Evolutionary conservation across 148 eudicot genomes (phyloP).

Genomic region (Vaccinium corymbosum): DNA sequence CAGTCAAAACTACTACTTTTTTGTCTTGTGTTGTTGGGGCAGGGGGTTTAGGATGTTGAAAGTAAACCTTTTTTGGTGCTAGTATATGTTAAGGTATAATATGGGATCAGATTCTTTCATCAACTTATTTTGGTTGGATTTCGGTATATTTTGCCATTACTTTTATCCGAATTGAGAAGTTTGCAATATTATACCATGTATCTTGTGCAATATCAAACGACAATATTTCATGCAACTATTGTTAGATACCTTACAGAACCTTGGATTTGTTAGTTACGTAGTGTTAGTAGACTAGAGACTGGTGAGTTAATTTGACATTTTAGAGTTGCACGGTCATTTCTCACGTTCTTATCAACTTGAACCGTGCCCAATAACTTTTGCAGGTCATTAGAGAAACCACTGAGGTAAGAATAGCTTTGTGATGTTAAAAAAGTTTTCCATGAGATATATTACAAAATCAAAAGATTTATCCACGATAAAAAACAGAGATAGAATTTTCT

Average conservation of each 20-base stretch:
- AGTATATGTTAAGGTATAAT: not conserved
- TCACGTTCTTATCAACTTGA: not conserved
- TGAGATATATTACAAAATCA: too few relatives aligned
- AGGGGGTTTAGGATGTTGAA: not conserved
- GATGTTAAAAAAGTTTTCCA: not conserved
- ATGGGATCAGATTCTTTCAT: not conserved
- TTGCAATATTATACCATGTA: not conserved
- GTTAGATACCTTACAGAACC: not conserved
- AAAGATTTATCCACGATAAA: too few relatives aligned
- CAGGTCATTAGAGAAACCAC: not conserved
- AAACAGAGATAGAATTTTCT: too few relatives aligned
- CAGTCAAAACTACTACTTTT: too few relatives aligned
- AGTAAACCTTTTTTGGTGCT: not conserved
- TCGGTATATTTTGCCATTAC: not conserved
- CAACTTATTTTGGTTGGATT: not conserved
- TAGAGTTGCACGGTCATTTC: not conserved
- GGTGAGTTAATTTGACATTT: not conserved
- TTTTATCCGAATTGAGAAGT: not conserved
- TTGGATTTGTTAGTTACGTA: too few relatives aligned
- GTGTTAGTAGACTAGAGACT: too few relatives aligned
- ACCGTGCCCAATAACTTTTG: not conserved
- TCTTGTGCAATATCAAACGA: not conserved
- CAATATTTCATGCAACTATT: not conserved
- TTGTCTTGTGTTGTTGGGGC: not conserved
- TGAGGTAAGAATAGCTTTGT: not conserved